A percentile compares a stretch with the other conserved stretches of the same genome.
phyloP scores from a whole-genome alignment of 164 flowering plant species.

The Magnolia sinica region DNA sequence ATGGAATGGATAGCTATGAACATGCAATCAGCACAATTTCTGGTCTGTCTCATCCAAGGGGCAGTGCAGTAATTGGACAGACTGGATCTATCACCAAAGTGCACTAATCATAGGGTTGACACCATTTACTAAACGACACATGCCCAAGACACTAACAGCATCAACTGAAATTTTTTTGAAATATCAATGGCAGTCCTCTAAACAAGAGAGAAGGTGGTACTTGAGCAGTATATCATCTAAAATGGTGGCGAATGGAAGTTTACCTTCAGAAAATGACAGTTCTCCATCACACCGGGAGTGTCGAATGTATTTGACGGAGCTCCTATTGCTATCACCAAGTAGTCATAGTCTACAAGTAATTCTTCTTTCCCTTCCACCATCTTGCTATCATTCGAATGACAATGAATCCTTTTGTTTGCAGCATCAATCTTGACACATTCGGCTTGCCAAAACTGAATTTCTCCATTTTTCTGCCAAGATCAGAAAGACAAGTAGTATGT shows the following conservation, averaged over 20 bases:
- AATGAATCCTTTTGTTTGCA: conserved; percentile 46
- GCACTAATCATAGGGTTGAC: background rate
- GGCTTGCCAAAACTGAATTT: conserved; percentile 53
- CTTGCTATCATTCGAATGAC: conserved; percentile 31
- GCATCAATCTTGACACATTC: conserved; percentile 71
- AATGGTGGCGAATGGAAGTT: background rate
- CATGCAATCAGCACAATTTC: too few relatives aligned
- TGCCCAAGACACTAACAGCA: background rate
- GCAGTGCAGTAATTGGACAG: too few relatives aligned
- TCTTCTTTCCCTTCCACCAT: conserved; percentile 44
- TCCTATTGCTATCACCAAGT: conserved; percentile 70
- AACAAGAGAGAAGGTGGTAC: background rate
- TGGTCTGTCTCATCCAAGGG: too few relatives aligned
- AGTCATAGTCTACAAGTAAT: conserved; percentile 66
- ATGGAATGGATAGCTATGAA: too few relatives aligned
- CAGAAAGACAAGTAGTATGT: background rate
- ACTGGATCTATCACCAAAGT: too few relatives aligned
- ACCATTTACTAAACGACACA: background rate
- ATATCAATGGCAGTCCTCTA: too few relatives aligned
- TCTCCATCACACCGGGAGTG: conserved; percentile 79
- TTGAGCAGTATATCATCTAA: background rate
- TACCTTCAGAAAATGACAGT: conserved; percentile 84
- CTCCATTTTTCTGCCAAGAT: conserved; percentile 45
- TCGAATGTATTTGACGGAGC: conserved; percentile 80
- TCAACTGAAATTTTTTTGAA: too few relatives aligned